Conservation (phyloP, 139 green algal genomes). For the Coelastrella sp. region DNA sequence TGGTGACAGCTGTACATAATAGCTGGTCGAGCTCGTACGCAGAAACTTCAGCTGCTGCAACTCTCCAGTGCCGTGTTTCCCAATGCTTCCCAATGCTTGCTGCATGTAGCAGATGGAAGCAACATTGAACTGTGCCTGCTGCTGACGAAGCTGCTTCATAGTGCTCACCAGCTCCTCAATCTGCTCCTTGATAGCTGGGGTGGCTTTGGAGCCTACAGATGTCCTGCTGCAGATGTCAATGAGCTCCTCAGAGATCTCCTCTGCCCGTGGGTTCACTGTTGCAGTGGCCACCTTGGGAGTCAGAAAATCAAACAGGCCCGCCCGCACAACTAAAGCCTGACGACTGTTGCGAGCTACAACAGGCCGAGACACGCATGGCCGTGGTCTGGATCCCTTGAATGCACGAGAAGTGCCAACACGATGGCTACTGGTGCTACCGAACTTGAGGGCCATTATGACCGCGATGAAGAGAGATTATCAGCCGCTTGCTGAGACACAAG, state of each 20-base stretch:
- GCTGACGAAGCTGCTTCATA: background rate
- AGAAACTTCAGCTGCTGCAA: too few relatives aligned
- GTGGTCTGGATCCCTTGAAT: constrained; percentile 12
- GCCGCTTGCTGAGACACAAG: background rate
- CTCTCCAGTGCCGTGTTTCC: too few relatives aligned
- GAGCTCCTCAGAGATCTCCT: constrained; percentile 53
- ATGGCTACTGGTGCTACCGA: constrained; percentile 20
- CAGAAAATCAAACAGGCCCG: constrained; percentile 59
- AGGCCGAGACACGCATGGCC: background rate
- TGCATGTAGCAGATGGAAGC: background rate
- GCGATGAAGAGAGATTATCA: background rate
- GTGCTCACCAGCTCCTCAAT: constrained; percentile 54
- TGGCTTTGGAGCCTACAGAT: constrained; percentile 37
- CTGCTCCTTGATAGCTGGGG: constrained; percentile 16
- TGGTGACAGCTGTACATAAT: too few relatives aligned
- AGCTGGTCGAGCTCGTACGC: too few relatives aligned
- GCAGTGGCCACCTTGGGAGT: constrained; percentile 53
- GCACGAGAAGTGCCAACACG: background rate
- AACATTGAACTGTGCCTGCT: background rate
- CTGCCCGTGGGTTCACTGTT: constrained; percentile 29
- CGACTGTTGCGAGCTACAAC: background rate
- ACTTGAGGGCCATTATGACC: background rate
- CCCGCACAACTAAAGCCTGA: constrained; percentile 4
- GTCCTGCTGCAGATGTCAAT: constrained; percentile 45
- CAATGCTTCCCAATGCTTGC: background rate